Base-by-base conservation (phyloP, 768 basidiomycete species). In the Cystobasidium tubakii region DNA sequence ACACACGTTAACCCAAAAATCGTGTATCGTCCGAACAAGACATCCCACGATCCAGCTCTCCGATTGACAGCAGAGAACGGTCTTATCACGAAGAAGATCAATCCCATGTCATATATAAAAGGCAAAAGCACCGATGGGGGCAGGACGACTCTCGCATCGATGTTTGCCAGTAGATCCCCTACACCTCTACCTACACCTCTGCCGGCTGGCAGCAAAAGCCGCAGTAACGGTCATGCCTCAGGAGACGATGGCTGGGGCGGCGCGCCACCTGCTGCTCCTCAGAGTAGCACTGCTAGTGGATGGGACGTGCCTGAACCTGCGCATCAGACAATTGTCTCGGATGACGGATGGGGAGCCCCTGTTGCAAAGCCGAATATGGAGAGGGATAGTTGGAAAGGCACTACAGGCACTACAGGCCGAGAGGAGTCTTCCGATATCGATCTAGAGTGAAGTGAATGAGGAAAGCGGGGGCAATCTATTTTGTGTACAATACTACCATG, bases 161-260 rank as follows among this genome's bases (percentile, higher is more conserved):
- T 39, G 34, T 39, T 65, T 65, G 63, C 23, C 39, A 65, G 63
- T 43, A 65, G n/a, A 46, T 42, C 63, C 7, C 39, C 63, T 42
- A 42, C 63, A 43, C 39, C 63, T 36, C 34, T 36, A 17, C 43
- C 63, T 19, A 10, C 62, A 31, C 21, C 62, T 39, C 13, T 27
- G 23, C 34, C 57, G 12, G 23, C 4, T 34, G 57, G 27, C 21
- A 25, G 27, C 57, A 29, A 60, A 6, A 39, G 39, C 39, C 25
- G 57, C 23, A 29, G 29, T 6, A 60, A 34, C 21, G 57, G 29
- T 12, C 6, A 60, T 31, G 21, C 25, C 57, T 29, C 57, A 9
- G 6, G 4, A 7, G 57, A 34, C 23, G 33, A 27, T 17, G 57
- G 57, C 57, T 60, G 57, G 57, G 25, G 13, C 29, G 13, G 15